Conservation (phyloP, 768 basidiomycete species). For the Collybia sordida region DNA sequence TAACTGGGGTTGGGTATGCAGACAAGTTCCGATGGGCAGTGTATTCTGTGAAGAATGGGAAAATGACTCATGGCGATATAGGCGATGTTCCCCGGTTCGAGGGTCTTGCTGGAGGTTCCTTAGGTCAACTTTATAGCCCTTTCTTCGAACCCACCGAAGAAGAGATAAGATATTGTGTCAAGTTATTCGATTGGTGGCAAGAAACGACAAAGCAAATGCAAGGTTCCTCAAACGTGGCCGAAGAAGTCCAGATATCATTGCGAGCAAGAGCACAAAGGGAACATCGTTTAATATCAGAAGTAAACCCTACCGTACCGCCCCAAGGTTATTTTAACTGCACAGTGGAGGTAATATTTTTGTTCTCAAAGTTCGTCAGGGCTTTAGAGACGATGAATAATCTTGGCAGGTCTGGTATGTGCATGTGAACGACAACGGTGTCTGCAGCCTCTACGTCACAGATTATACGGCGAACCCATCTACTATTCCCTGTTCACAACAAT, state of each 20-base stretch:
- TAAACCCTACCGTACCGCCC: constrained; percentile 41
- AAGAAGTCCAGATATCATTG: constrained; percentile 19
- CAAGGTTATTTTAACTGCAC: constrained; percentile 62
- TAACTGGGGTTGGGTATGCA: constrained; percentile 43
- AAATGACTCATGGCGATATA: constrained; percentile 34
- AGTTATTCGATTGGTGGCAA: constrained; percentile 54
- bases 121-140: constrained; percentile 39
- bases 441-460: constrained; percentile 63
- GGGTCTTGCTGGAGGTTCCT: constrained; percentile 29
- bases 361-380: too few relatives aligned
- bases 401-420: constrained; percentile 40
- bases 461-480: constrained; percentile 48
- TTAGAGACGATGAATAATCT: too few relatives aligned
- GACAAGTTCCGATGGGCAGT: constrained; percentile 56
- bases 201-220: constrained; percentile 23
- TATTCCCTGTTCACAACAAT: constrained; percentile 32
- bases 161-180: constrained; percentile 42
- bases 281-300: constrained; percentile 53
- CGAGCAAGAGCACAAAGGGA: constrained; percentile 17
- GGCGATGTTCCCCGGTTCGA: constrained; percentile 36
- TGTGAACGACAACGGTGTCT: constrained; percentile 33
- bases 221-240: constrained; percentile 7
- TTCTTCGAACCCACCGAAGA: constrained; percentile 39
- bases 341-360: constrained; percentile 44
- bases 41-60: constrained; percentile 39